Evolutionary conservation across 2,329 filamentous ascomycete species (phyloP).

Genomic region (Sporothrix protearum): DNA sequence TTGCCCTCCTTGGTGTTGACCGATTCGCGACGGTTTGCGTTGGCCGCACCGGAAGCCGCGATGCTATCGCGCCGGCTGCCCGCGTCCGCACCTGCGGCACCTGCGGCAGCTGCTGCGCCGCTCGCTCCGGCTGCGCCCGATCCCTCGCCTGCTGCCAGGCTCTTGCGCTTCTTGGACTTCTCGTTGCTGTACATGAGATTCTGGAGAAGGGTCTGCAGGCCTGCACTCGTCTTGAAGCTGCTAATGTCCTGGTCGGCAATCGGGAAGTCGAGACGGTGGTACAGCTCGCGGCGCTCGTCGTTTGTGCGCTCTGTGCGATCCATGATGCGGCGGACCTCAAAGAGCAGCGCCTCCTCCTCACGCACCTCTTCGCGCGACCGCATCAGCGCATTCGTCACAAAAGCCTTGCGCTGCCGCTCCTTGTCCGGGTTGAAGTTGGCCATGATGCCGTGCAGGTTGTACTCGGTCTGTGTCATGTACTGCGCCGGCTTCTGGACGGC

Average conservation of each 20-base stretch:
- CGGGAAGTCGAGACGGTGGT: constrained; percentile 81
- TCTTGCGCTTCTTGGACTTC: constrained; percentile 84
- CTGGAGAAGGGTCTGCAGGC: constrained; percentile 74
- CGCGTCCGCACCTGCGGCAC: constrained; percentile 30
- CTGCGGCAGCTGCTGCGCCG: neutral
- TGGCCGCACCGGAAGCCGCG: constrained; percentile 41
- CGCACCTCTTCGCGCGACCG: constrained; percentile 82
- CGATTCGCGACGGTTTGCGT: constrained; percentile 26
- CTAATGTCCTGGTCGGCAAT: constrained; percentile 64
- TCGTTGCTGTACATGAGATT: constrained; percentile 72
- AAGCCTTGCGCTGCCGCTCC: constrained; percentile 77
- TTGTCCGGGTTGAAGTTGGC: constrained; percentile 77
- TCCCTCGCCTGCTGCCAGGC: constrained; percentile 59
- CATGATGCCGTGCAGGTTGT: constrained; percentile 78
- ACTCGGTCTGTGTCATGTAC: constrained; percentile 85
- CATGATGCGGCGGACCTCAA: constrained; percentile 89
- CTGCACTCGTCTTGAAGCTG: constrained; percentile 75
- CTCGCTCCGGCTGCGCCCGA: constrained; percentile 38
- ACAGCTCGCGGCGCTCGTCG: constrained; percentile 82
- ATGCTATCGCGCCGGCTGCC: constrained; percentile 52
- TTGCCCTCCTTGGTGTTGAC: constrained; percentile 2
- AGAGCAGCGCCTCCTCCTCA: constrained; percentile 83
- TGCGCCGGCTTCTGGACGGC: constrained; percentile 73
- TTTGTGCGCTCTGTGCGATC: constrained; percentile 81
- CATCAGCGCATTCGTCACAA: constrained; percentile 74